phyloP scores from a whole-genome alignment of 1,139 yeast species.

The Blastobotrys illinoisensis region DNA sequence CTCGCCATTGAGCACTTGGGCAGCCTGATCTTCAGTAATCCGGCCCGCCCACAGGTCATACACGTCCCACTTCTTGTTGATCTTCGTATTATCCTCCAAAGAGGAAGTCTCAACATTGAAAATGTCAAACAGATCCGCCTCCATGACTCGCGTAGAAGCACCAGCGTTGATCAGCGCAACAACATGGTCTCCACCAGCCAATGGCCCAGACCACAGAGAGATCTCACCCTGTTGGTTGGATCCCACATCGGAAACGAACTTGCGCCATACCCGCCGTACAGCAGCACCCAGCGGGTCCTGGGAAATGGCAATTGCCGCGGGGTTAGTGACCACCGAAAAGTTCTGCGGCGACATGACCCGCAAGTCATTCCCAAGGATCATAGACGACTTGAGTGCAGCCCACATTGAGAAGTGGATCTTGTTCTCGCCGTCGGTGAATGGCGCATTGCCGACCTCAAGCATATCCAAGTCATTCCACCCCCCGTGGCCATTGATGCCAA shows the following conservation, averaged over 20 bases:
- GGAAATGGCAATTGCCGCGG: slow-evolving; percentile 27
- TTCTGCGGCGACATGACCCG: slow-evolving; percentile 21
- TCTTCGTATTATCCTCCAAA: background rate
- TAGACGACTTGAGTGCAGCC: slow-evolving; percentile 30
- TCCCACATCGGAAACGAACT: slow-evolving; percentile 16
- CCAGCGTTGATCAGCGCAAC: slow-evolving; percentile 28
- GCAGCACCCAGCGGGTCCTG: slow-evolving; percentile 26
- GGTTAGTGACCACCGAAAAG: slow-evolving; percentile 22
- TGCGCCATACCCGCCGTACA: slow-evolving; percentile 22
- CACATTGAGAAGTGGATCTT: slow-evolving; percentile 23
- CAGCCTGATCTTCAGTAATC: slow-evolving; percentile 11
- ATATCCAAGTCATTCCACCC: slow-evolving; percentile 32
- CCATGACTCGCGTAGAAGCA: slow-evolving; percentile 12
- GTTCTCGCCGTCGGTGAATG: slow-evolving; percentile 24
- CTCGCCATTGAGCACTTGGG: slow-evolving; percentile 10
- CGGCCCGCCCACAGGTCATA: slow-evolving; percentile 22
- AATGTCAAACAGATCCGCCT: slow-evolving; percentile 22
- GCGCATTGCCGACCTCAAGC: slow-evolving; percentile 33
- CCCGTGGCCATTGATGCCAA: slow-evolving; percentile 10
- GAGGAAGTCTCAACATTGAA: slow-evolving; percentile 15
- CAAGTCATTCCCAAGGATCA: slow-evolving; percentile 30
- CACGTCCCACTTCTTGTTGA: slow-evolving; percentile 17
- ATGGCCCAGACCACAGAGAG: slow-evolving; percentile 21
- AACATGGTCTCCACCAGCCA: slow-evolving; percentile 22
- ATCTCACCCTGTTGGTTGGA: slow-evolving; percentile 16